Evolutionary conservation across 2,329 filamentous ascomycete species (phyloP).

Genomic region (Alternaria postmessia): DNA sequence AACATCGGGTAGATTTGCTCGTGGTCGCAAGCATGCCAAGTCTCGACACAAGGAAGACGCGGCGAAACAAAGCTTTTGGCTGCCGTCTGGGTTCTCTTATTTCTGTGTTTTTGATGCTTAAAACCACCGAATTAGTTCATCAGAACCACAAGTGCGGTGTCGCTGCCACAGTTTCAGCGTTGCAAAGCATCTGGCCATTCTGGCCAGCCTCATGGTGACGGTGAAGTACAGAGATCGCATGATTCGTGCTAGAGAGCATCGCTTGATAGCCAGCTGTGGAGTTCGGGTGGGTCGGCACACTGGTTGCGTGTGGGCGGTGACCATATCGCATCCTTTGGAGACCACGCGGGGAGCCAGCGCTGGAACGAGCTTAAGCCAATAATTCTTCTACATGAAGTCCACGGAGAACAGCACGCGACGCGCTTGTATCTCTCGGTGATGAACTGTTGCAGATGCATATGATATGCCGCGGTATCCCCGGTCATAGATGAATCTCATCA

Average conservation of each 20-base stretch:
- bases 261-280: conserved; percentile 12
- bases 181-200: not conserved
- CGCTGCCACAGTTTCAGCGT: not conserved
- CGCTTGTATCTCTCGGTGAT: conserved; percentile 1
- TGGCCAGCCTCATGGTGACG: not conserved
- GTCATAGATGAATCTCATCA: not conserved
- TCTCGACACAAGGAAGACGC: conserved; percentile 25
- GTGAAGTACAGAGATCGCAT: not conserved
- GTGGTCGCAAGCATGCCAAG: conserved; percentile 28
- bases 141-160: not conserved
- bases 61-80: conserved; percentile 36
- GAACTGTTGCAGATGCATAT: not conserved
- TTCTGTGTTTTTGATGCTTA: conserved; percentile 12
- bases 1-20: conserved; percentile 23
- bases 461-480: not conserved
- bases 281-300: conserved; percentile 19
- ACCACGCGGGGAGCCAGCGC: not conserved
- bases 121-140: not conserved
- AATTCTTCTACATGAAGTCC: not conserved
- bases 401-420: not conserved
- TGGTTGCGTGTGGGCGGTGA: conserved; percentile 8
- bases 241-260: conserved; percentile 13
- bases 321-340: conserved; percentile 11
- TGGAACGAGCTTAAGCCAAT: conserved; percentile 11
- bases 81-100: conserved; percentile 31